Base-by-base conservation (phyloP, 2,329 filamentous ascomycete genomes). In the Aspergillus costaricaensis region DNA sequence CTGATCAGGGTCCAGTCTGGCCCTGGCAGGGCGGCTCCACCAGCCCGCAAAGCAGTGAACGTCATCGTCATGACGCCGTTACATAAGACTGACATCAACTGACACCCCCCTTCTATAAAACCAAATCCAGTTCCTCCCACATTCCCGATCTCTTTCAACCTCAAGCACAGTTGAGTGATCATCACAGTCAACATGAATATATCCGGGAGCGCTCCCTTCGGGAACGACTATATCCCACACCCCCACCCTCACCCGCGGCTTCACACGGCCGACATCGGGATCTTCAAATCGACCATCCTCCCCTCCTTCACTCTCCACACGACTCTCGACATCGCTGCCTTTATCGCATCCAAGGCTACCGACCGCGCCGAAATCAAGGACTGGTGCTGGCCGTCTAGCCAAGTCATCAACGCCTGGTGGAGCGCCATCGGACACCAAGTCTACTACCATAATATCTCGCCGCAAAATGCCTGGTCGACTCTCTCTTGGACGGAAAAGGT, bases 351-450 rank as follows among this genome's bases (percentile, higher is more conserved):
- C 1, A 77, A 83, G 23, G 78, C 81, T 53, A 85, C 83, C 7
- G 72, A 85, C 66, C 78, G 80, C n/a, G 79, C 83, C 9, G 85
- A 87, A 58, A 76, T 80, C n/a, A 88, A 88, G 67, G 85, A 88
- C 69, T 85, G 81, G 77, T 72, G 85, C 5, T 87, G 85, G 84
- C 83, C 84, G 1, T 74, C 78, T 4, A 82, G 77, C 2, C 83
- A 83, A 66, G 80, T 87, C 9, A 71, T 78, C 59, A 87, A 86
- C 68, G 84, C 83, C 6, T 87, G 85, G 85, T 87, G 84, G 82
- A 82, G 79, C 57, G 83, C 85, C 21, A 72, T 87, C 44, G 84
- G 85, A 14, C 76, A 79, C n/a, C 81, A 80, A 5, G 75, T 85
- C 10, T 70, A 77, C 51, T 74, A 78, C 58, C 76, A 80, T 30